Base-by-base conservation (phyloP, 148 eudicot species). In the Oxyria digyna region DNA sequence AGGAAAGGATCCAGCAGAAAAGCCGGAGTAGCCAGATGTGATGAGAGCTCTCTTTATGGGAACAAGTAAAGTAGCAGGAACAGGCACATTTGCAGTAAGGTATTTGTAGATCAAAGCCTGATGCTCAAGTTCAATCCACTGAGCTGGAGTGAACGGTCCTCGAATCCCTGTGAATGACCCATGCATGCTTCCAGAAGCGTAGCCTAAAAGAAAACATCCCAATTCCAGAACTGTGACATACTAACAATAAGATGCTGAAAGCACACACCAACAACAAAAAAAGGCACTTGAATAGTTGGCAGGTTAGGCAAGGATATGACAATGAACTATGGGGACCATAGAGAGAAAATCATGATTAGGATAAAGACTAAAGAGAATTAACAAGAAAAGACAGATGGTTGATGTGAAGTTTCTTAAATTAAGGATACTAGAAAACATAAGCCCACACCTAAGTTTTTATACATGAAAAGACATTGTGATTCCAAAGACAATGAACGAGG, bases 81-180 rank as follows among this genome's bases (percentile, higher is more conserved):
- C 77, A 32, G 88, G 84, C 49, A 85, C 79, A 76, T 83, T 83
- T 18, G 91, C 83, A 41, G 75, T 75, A 8, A 87, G 21, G 77
- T 85, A 79, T 62, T 87, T 87, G 73, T 87, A 87, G 63, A 85
- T 83, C 75, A 84, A 74, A 33, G 91, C 88, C 67, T 87, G 91
- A 73, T 81, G 85, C 70, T 87, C 87, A 27, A 87, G 76, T 76
- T 87, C 91, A 73, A 75, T 74, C 86, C 88, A 85, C 62, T 87
- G 91, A 4, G 89, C 83, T 37, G 88, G 85, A 57, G 85, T 77
- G 72, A 87, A 85, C 41, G 85, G 73, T 57, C 86, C 85, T 66
- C 69, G 74, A 17, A 74, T 49, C 33, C 81, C 83, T 21, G 77
- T 21, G 69, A 78, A 71, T n/a, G 85, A 74, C 31, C 74, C 81